Evolutionary conservation across 164 flowering plant species (phyloP), one percentile per base, ranked within the genome.

Genomic region (Litsea cubeba): DNA sequence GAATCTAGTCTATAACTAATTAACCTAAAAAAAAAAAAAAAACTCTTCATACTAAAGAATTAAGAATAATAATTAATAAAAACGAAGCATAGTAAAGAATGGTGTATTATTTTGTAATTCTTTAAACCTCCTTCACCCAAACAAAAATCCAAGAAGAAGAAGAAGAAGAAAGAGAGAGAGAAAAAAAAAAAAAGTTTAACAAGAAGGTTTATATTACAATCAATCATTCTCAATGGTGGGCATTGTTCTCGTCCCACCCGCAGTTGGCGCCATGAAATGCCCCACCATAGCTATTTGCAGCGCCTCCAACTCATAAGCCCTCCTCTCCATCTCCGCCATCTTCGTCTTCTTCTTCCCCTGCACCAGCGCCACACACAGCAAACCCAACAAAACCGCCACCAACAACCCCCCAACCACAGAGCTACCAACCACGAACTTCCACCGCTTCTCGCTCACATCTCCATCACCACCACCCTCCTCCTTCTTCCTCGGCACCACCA

Each of bases 221-320:
- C 46, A 85, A 72, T 82, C 84, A 63, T 87, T 87, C 70, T 90
- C 93, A 54, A 95, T 81, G 22, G 76, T 65, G 1, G 97, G 97
- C 69, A 68, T n/a, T 0, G 97, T 95, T 70, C 98, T 63, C 5
- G 90, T 85, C 0, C 63, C 84, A 2, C 87, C 24, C 0, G 96
- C 98, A 0, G 81, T 80, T 1, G 87, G 94, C 32, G 90, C 94
- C 70, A 98, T 83, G 10, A 90, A 84, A 82, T 93, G 97, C 24
- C 98, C 99, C 22, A 93, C 99, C 97, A 92, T 93, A 3, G 97
- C 86, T 22, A 93, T 91, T 76, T 88, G 92, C 71, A 95, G 71
- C 12, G 98, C 99, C 74, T 95, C 99, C 78, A 92, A 98, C 76
- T 93, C 97, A 73, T 92, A 92, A 50, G 97, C 95, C 74, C 94